Conservation (phyloP, 129 eudicot species). For the Rutidosis leptorrhynchoides region DNA sequence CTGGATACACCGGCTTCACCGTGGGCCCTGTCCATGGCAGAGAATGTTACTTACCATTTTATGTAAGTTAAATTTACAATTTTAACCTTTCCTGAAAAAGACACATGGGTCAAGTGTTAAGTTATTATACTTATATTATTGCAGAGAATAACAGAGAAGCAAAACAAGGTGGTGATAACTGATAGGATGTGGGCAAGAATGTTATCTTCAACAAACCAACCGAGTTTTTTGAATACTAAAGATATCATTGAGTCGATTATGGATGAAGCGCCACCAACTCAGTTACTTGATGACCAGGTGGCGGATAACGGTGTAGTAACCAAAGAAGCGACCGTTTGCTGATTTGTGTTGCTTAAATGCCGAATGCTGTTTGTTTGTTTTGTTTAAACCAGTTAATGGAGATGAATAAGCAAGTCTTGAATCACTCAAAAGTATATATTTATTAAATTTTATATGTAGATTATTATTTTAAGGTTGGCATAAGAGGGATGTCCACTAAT, state of each 20-base stretch:
- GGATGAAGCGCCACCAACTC: conserved; percentile 41
- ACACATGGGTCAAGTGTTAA: background rate
- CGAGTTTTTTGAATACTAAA: conserved; percentile 53
- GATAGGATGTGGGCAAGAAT: conserved; percentile 98
- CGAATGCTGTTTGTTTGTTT: background rate
- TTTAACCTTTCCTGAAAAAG: background rate
- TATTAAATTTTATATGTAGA: background rate
- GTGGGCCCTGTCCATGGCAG: conserved; percentile 82
- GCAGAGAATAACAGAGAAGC: conserved; percentile 78
- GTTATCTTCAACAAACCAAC: conserved; percentile 84
- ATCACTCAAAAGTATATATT: conserved; percentile 10
- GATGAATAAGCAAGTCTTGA: conserved; percentile 24
- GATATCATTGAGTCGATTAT: conserved; percentile 30
- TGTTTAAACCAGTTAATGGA: background rate
- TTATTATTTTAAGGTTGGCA: conserved; percentile 14
- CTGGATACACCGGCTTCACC: conserved; percentile 91
- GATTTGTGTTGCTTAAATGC: conserved; percentile 7
- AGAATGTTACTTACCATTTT: conserved; percentile 78
- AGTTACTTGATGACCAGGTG: conserved; percentile 25
- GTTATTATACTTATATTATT: conserved; percentile 12
- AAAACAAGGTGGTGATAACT: conserved; percentile 78
- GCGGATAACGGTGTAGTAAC: conserved; percentile 28
- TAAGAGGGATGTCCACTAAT: conserved; percentile 17
- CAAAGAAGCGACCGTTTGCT: conserved; percentile 24
- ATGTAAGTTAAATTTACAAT: conserved; percentile 48